Evolutionary conservation across 169 alveolate genomes (phyloP).

Genomic region (Theileria orientalis): DNA sequence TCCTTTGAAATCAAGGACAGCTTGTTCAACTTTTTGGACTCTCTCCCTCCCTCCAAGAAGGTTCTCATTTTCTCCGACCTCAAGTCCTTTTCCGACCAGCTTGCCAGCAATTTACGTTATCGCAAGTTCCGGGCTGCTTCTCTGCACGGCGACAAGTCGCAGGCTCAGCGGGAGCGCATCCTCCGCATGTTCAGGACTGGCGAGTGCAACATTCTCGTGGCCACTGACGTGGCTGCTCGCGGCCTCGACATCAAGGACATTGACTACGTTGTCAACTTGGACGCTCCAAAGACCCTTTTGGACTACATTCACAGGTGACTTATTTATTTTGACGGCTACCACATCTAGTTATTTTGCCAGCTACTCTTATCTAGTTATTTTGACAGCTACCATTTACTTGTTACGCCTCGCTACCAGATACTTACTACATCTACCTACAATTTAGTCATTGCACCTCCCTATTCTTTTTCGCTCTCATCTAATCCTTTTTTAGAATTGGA

Average conservation of each 20-base stretch:
- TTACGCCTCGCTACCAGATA: not conserved
- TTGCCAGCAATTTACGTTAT: conserved; percentile 80
- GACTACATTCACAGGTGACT: conserved; percentile 85
- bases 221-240: conserved; percentile 94
- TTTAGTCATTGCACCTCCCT: not conserved
- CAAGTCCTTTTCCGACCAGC: conserved; percentile 80
- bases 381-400: not conserved
- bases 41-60: conserved; percentile 72
- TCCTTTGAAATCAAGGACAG: conserved; percentile 69
- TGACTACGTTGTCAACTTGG: conserved; percentile 89
- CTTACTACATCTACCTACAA: not conserved
- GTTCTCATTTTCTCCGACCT: conserved; percentile 79
- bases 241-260: conserved; percentile 93
- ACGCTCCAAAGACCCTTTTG: conserved; percentile 86
- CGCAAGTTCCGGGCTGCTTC: conserved; percentile 83
- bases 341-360: not conserved
- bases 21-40: conserved; percentile 64
- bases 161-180: conserved; percentile 78
- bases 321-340: not conserved
- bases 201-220: conserved; percentile 85
- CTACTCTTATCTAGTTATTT: not conserved
- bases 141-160: conserved; percentile 90
- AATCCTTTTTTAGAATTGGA: conserved; percentile 87
- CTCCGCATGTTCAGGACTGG: conserved; percentile 85
- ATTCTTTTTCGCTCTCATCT: not conserved